Evolutionary conservation across 2,329 filamentous ascomycete species (phyloP).

Genomic region (Fusarium anguioides): DNA sequence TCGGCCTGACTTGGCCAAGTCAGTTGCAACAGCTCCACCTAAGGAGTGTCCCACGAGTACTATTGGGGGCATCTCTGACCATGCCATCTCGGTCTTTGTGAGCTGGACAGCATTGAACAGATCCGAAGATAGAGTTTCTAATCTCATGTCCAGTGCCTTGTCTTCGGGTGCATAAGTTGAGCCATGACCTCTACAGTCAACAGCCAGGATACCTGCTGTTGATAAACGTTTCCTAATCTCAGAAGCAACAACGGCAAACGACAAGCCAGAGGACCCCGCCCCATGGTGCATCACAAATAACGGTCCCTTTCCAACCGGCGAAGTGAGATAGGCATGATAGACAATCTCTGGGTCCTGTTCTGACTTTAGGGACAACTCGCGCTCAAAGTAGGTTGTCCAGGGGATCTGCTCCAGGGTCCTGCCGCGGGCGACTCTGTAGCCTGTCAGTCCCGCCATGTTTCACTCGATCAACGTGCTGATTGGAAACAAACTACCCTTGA

Average conservation of each 20-base stretch:
- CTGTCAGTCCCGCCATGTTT: conserved; percentile 41
- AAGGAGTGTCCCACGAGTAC: conserved; percentile 92
- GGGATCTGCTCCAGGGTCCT: conserved; percentile 73
- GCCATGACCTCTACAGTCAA: conserved; percentile 90
- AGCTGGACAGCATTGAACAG: conserved; percentile 75
- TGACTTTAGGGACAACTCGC: conserved; percentile 80
- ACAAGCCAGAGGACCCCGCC: conserved; percentile 90
- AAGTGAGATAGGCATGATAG: conserved; percentile 90
- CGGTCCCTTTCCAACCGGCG: conserved; percentile 78
- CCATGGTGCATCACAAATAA: conserved; percentile 96
- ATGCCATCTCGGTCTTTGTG: conserved; percentile 75
- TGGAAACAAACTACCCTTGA: conserved; percentile 63
- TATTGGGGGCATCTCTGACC: conserved; percentile 77
- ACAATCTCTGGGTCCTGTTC: conserved; percentile 61
- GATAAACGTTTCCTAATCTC: conserved; percentile 83
- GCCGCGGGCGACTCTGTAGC: conserved; percentile 59
- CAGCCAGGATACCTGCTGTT: conserved; percentile 81
- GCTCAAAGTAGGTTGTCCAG: conserved; percentile 92
- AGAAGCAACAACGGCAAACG: conserved; percentile 83
- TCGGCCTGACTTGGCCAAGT: conserved; percentile 75
- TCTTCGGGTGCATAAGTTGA: conserved; percentile 65
- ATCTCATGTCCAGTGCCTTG: conserved; percentile 70
- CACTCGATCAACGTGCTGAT: conserved; percentile 7
- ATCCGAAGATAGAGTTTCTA: conserved; percentile 79
- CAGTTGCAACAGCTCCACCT: conserved; percentile 89